These are phyloP conservation scores for Brettanomyces bruxellensis DNA, from an alignment of 805 yeast species.

Conservation along the genomic window DNA sequence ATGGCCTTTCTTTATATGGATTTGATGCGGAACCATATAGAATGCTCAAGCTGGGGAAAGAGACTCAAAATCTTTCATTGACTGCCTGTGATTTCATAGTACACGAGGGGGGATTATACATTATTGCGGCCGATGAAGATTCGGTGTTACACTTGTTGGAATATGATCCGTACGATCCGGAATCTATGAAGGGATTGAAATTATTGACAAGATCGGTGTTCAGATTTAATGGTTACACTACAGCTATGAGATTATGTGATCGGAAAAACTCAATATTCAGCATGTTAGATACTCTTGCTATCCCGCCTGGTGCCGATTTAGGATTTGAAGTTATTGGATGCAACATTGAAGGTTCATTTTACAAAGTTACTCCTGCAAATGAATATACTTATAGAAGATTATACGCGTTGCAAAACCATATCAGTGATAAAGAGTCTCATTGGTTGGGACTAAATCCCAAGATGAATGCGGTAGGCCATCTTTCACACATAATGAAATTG, in stretches of 20 bases:
- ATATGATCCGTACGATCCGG: slow-evolving; percentile 88
- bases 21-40: slow-evolving; percentile 94
- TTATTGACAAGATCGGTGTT: slow-evolving; percentile 64
- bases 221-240: slow-evolving; percentile 53
- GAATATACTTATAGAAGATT: slow-evolving; percentile 74
- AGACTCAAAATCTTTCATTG: slow-evolving; percentile 53
- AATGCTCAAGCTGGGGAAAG: slow-evolving; percentile 71
- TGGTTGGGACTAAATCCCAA: slow-evolving; percentile 76
- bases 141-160: slow-evolving; percentile 63
- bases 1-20: slow-evolving; percentile 73
- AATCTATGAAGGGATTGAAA: slow-evolving; percentile 70
- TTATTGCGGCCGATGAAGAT: slow-evolving; percentile 61
- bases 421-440: slow-evolving; percentile 68
- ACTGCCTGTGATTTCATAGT: slow-evolving; percentile 69
- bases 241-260: slow-evolving; percentile 41
- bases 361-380: slow-evolving; percentile 60
- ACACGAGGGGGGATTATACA: slow-evolving; percentile 57
- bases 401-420: slow-evolving; percentile 79
- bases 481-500: slow-evolving; percentile 24
- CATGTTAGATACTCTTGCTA: slow-evolving; percentile 20
- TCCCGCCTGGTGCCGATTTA: slow-evolving; percentile 21
- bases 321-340: slow-evolving; percentile 60
- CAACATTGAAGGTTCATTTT: slow-evolving; percentile 72
- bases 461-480: slow-evolving; percentile 44
- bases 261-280: slow-evolving; percentile 23